A percentile compares a stretch with the other conserved stretches of the same genome.
Evolutionary conservation across 257 asterid genomes (phyloP).

Genomic region (Solanum gandarillasii): DNA sequence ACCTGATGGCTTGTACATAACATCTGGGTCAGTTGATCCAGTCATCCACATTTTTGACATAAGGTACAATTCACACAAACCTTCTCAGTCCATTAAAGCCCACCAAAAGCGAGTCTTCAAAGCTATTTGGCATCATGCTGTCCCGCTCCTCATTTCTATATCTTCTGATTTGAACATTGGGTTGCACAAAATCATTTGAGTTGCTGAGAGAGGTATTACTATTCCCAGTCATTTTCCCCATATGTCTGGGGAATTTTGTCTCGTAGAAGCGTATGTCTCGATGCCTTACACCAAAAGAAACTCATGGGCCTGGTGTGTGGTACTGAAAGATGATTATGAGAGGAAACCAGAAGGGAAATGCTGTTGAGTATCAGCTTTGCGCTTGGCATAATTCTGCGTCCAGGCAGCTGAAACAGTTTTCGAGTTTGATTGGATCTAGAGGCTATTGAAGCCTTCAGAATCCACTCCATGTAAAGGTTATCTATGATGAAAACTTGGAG

Average conservation of each 20-base stretch:
- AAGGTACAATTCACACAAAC: constrained; percentile 44
- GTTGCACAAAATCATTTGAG: constrained; percentile 41
- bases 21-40: constrained; percentile 92
- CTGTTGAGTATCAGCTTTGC: neutral
- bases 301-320: neutral
- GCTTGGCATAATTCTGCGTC: neutral
- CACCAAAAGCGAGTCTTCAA: constrained; percentile 93
- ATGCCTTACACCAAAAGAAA: neutral
- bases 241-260: neutral
- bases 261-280: neutral
- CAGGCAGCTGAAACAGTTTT: neutral
- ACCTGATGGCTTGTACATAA: constrained; percentile 68
- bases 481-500: neutral
- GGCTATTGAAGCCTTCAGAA: neutral
- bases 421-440: neutral
- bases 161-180: constrained; percentile 92
- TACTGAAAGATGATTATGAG: neutral
- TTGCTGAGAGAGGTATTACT: neutral
- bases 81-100: constrained; percentile 71
- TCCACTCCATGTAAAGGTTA: neutral
- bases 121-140: constrained; percentile 78
- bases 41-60: constrained; percentile 73
- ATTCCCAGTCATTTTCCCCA: neutral
- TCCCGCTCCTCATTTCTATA: constrained; percentile 75
- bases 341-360: neutral